Percentiles rank a stretch among this genome's conserved stretches.
These are phyloP conservation scores for Xylariales sp. DNA, from an alignment of 2,329 filamentous ascomycete species.

Conservation along the genomic window DNA sequence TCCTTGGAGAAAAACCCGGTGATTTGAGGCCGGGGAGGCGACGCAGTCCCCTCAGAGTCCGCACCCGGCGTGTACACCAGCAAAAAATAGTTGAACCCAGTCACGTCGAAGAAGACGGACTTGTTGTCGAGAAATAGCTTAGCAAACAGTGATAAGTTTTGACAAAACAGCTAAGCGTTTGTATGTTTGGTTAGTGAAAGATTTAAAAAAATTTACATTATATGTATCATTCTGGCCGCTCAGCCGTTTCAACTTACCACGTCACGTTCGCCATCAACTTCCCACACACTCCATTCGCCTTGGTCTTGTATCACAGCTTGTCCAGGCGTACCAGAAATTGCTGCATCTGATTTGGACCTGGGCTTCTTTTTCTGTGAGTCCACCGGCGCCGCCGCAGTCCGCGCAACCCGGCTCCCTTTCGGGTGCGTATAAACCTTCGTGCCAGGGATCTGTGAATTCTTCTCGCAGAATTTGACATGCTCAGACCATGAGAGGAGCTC, in stretches of 20 bases:
- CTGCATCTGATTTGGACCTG: conserved; percentile 18
- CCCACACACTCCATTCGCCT: conserved; percentile 81
- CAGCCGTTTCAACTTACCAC: conserved; percentile 45
- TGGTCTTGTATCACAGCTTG: conserved; percentile 50
- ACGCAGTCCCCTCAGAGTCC: conserved; percentile 1
- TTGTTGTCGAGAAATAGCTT: conserved; percentile 98
- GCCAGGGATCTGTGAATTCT: conserved; percentile 53
- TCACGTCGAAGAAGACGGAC: conserved; percentile 95
- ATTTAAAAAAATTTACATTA: conserved; percentile 10
- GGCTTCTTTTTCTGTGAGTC: conserved; percentile 31
- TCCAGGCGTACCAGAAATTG: conserved; percentile 25
- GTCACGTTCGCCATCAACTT: conserved; percentile 85
- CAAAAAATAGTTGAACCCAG: conserved; percentile 90
- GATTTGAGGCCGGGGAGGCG: conserved; percentile 46
- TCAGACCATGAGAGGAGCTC: conserved; percentile 55
- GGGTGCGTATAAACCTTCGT: conserved; percentile 68
- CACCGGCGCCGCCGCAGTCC: conserved; percentile 23
- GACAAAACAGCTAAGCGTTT: conserved; percentile 89
- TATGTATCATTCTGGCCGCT: neutral
- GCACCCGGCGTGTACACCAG: conserved; percentile 68
- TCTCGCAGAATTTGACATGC: conserved; percentile 55
- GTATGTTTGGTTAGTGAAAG: no score
- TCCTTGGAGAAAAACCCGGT: conserved; percentile 99
- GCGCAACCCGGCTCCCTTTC: conserved; percentile 35
- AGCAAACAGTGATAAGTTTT: conserved; percentile 92